Evolutionary conservation across 2,329 filamentous ascomycete genomes (phyloP).

Genomic region (Xylaria sp.): DNA sequence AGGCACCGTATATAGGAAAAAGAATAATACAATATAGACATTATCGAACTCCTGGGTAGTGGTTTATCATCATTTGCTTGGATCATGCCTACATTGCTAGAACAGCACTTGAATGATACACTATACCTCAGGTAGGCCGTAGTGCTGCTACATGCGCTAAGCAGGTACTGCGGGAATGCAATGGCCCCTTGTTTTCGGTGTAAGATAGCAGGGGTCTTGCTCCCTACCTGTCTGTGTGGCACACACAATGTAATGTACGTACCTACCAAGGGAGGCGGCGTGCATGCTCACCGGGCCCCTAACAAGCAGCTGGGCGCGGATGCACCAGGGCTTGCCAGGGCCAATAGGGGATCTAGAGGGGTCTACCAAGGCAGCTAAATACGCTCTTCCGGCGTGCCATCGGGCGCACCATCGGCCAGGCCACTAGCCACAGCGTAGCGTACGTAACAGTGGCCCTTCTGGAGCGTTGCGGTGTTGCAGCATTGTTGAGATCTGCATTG

Average conservation of each 20-base stretch:
- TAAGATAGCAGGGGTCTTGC: constrained; percentile 19
- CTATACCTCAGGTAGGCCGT: too few relatives aligned
- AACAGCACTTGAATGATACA: not conserved
- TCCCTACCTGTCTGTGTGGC: constrained; percentile 4
- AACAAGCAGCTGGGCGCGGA: constrained; percentile 17
- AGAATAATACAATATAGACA: not conserved
- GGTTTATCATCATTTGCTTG: constrained; percentile 1
- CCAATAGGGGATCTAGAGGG: constrained; percentile 33
- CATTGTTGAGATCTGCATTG: constrained; percentile 18
- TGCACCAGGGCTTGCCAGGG: constrained; percentile 11
- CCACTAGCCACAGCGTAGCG: constrained; percentile 35
- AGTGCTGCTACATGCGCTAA: not conserved
- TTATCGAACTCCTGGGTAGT: not conserved
- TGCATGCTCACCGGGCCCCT: constrained; percentile 13
- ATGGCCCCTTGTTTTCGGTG: constrained; percentile 23
- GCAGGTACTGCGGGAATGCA: not conserved
- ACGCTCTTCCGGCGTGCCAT: not conserved
- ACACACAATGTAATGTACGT: not conserved
- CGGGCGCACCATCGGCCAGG: constrained; percentile 30
- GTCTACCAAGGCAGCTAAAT: constrained; percentile 14
- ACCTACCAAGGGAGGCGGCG: constrained; percentile 1
- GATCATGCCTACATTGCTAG: not conserved
- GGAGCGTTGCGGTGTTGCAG: not conserved
- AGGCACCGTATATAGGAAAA: not conserved
- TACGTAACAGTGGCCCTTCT: not conserved